Conservation (phyloP, 805 yeast species). For the Starmerella khaoyaiensis region DNA sequence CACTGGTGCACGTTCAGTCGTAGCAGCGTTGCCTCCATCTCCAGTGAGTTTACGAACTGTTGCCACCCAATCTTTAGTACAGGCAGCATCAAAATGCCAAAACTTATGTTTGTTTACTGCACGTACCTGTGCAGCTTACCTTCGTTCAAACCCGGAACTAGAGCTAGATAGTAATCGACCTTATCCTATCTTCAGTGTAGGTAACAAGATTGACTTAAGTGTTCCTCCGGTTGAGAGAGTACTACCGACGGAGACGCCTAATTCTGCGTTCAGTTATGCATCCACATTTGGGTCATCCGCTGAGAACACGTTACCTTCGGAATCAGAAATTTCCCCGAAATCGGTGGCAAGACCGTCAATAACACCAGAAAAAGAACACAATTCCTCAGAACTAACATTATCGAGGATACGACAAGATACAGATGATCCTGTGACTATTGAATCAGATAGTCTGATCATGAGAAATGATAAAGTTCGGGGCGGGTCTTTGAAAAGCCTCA, state of each 20-base stretch:
- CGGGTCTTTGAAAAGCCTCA: constrained; percentile 26
- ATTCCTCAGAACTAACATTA: not conserved
- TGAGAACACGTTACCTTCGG: no score
- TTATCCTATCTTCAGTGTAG: constrained; percentile 1
- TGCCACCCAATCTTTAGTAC: constrained; percentile 22
- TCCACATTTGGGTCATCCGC: no score
- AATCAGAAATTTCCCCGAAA: no score
- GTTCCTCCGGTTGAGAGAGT: no score
- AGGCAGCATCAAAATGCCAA: constrained; percentile 26
- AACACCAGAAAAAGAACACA: no score
- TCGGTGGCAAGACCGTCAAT: not conserved
- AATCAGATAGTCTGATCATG: constrained; percentile 12
- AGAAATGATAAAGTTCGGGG: constrained; percentile 25
- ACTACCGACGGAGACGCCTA: no score
- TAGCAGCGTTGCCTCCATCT: constrained; percentile 22
- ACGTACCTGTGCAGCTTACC: constrained; percentile 16
- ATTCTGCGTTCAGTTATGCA: no score
- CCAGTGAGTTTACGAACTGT: constrained; percentile 14
- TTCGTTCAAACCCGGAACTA: constrained; percentile 26
- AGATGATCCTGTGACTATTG: not conserved
- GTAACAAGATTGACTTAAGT: not conserved
- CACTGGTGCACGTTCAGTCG: constrained; percentile 29
- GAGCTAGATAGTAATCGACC: constrained; percentile 1
- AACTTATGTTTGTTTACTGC: constrained; percentile 20
- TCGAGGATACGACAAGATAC: not conserved